Conservation (phyloP, 371 early-diverging fungal genomes). For the Mucor irregularis region DNA sequence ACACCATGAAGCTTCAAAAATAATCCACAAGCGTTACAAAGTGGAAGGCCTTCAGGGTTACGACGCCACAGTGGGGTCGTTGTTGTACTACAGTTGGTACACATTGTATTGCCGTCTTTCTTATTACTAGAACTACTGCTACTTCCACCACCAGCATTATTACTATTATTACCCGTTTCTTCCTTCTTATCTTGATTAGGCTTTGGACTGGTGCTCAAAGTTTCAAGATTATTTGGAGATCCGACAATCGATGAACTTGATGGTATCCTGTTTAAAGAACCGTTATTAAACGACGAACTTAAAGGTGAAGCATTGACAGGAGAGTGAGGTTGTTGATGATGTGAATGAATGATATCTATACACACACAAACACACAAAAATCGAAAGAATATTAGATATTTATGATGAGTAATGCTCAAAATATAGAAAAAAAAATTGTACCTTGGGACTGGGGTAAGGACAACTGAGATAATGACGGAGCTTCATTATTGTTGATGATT, state of each 20-base stretch:
- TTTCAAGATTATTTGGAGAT: constrained; percentile 1
- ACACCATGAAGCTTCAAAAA: constrained; percentile 86
- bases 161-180: no score
- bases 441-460: constrained; percentile 18
- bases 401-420: no score
- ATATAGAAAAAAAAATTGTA: constrained; percentile 1
- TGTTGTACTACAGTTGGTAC: constrained; percentile 90
- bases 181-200: no score
- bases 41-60: constrained; percentile 68
- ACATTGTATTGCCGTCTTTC: constrained; percentile 41
- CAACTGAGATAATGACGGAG: constrained; percentile 7
- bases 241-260: constrained; percentile 8
- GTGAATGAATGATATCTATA: not conserved
- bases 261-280: not conserved
- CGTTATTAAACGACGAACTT: not conserved
- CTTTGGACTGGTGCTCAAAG: not conserved
- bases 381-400: no score
- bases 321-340: constrained; percentile 13
- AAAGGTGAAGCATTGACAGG: constrained; percentile 9
- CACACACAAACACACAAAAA: not conserved
- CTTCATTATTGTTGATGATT: constrained; percentile 3
- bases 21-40: constrained; percentile 71
- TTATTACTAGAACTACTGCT: not conserved
- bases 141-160: no score
- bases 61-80: constrained; percentile 98